Percentiles rank a stretch among this genome's conserved stretches.
Evolutionary conservation across 768 basidiomycete species (phyloP).

Genomic region (Phaeolepiota aurea): DNA sequence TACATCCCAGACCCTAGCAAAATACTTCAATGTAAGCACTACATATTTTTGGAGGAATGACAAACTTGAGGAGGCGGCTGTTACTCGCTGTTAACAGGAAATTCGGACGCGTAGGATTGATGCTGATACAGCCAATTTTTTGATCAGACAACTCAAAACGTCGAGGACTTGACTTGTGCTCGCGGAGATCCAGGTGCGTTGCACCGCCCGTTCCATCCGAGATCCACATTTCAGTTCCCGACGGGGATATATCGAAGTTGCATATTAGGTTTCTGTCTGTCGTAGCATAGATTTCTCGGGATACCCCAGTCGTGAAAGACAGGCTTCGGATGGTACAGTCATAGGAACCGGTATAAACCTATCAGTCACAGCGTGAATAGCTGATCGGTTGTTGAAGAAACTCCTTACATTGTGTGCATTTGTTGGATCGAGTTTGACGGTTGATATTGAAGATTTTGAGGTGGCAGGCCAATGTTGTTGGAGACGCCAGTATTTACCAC

Average conservation of each 20-base stretch:
- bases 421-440: slow-evolving; percentile 68
- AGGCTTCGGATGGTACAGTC: slow-evolving; percentile 70
- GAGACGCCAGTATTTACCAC: slow-evolving; percentile 74
- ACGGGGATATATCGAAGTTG: slow-evolving; percentile 61
- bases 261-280: slow-evolving; percentile 51
- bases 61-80: slow-evolving; percentile 61
- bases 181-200: slow-evolving; percentile 71
- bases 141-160: slow-evolving; percentile 60
- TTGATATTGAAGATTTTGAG: slow-evolving; percentile 71
- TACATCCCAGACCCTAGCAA: slow-evolving; percentile 68
- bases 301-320: slow-evolving; percentile 66
- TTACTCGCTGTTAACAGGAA: slow-evolving; percentile 74
- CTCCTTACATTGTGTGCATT: slow-evolving; percentile 58
- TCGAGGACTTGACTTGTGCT: slow-evolving; percentile 43
- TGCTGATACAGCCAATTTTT: slow-evolving; percentile 74
- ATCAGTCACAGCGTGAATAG: slow-evolving; percentile 1
- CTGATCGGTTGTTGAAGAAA: background rate
- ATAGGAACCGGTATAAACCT: slow-evolving; percentile 80
- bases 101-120: slow-evolving; percentile 64
- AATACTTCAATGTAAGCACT: slow-evolving; percentile 1
- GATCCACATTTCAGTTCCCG: slow-evolving; percentile 79
- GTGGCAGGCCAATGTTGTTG: slow-evolving; percentile 83
- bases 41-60: background rate
- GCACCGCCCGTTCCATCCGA: slow-evolving; percentile 66
- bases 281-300: slow-evolving; percentile 58